A percentile compares a stretch with the other conserved stretches of the same genome.
Conservation (phyloP, 2,329 filamentous ascomycete genomes). For the Hymenoscyphus salicellus region DNA sequence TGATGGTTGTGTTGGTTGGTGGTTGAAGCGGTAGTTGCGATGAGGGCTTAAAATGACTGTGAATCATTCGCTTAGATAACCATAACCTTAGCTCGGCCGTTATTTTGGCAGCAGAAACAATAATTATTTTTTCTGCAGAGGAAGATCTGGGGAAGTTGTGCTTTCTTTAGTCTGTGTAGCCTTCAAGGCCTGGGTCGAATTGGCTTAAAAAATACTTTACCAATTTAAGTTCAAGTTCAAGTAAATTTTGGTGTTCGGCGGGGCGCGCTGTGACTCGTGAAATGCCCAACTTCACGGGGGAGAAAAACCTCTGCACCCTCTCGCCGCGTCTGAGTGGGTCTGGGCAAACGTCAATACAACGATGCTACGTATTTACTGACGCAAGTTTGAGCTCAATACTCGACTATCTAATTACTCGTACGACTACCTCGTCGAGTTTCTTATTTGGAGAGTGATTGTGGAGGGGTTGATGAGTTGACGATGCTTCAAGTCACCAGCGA, state of each 20-base stretch:
- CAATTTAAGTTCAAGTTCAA: background rate
- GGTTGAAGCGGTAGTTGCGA: conserved; percentile 1
- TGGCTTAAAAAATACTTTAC: background rate
- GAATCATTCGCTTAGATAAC: conserved; percentile 18
- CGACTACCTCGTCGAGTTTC: background rate
- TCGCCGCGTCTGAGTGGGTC: background rate
- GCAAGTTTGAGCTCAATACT: background rate
- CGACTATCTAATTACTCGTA: background rate
- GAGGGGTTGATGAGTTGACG: conserved; percentile 18
- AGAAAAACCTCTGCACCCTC: background rate
- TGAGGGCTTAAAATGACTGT: conserved; percentile 14
- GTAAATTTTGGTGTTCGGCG: background rate
- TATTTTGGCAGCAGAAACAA: background rate
- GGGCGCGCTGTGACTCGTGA: background rate
- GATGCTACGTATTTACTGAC: background rate
- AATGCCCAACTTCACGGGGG: background rate
- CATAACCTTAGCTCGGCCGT: too few species aligned
- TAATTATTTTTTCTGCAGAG: conserved; percentile 12
- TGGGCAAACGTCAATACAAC: background rate
- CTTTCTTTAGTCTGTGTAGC: background rate
- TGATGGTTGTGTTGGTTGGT: background rate
- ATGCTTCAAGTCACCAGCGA: conserved; percentile 29
- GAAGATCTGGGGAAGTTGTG: background rate
- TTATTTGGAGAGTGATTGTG: background rate
- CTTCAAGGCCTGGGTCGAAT: background rate